Evolutionary conservation across 2,329 filamentous ascomycete species (phyloP).

Genomic region (Xylaria sp.): DNA sequence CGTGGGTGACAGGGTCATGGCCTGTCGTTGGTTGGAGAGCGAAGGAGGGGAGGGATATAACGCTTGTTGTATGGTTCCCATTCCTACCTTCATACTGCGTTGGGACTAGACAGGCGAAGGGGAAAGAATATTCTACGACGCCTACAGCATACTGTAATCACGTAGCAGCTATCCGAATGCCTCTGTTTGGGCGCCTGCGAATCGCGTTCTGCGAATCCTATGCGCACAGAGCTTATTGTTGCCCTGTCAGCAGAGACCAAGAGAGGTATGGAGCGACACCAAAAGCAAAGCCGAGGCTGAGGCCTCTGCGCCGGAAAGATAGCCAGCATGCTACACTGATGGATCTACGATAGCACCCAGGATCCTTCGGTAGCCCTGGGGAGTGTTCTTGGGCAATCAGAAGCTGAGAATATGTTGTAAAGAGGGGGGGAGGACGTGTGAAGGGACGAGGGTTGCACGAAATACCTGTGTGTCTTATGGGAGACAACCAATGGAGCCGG

Average conservation of each 20-base stretch:
- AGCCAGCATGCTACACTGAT: constrained; percentile 20
- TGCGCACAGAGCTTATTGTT: constrained; percentile 11
- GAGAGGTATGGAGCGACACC: constrained; percentile 31
- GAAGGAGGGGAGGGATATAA: constrained; percentile 34
- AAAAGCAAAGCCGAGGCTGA: constrained; percentile 38
- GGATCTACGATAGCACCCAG: background rate
- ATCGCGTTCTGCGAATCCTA: constrained; percentile 21
- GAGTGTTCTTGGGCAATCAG: constrained; percentile 14
- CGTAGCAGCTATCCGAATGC: constrained; percentile 19
- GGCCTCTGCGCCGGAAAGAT: constrained; percentile 20
- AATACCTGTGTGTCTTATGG: constrained; percentile 26
- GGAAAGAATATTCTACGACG: constrained; percentile 15
- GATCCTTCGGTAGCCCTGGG: constrained; percentile 5
- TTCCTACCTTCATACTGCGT: constrained; percentile 10
- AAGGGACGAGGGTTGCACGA: constrained; percentile 25
- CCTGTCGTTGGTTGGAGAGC: constrained; percentile 32
- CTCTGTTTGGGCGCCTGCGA: constrained; percentile 22
- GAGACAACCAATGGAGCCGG: constrained; percentile 25
- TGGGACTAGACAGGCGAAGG: constrained; percentile 11
- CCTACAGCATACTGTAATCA: constrained; percentile 20
- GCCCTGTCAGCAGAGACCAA: constrained; percentile 27
- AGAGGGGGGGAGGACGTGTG: background rate
- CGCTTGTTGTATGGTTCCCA: constrained; percentile 26
- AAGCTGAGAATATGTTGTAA: background rate
- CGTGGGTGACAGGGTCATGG: constrained; percentile 32